Base-by-base conservation (phyloP, 2,329 filamentous ascomycete genomes). In the Hypocrella siamensis region DNA sequence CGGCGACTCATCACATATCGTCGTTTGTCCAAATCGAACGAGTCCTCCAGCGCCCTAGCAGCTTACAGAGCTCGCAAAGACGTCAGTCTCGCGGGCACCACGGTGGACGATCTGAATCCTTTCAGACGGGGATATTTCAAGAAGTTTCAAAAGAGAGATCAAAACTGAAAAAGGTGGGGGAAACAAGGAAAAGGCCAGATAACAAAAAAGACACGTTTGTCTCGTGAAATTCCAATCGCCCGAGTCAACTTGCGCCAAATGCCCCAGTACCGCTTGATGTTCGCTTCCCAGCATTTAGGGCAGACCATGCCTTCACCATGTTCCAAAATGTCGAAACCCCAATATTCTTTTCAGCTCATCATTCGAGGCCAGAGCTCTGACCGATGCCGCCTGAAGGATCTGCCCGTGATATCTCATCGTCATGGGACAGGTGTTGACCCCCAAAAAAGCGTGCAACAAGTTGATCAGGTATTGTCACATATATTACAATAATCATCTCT, bases 1-100 rank as follows among this genome's bases (percentile, higher is more conserved):
- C 71, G 90, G 37, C 70, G 84, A 41, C 63, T 98, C 22, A 79
- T 96, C 32, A 93, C 85, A 0, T 96, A 96, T 52, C 67, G 74
- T 28, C 70, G 85, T 32, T 58, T 81, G 15, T 64, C 69, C 1
- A 75, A 83, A 42, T 58, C 48, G 9, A 58, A 65, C 21, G 63
- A 81, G 6, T 63, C 66, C 31, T 38, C 44, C 9, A 46, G 49
- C 1, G 58, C 58, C 6, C 46, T 71, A 16, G 47, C 51, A 29
- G 42, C 46, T 26, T 57, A 56, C 31, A 35, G 40, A n/a, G 42
- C 38, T 14, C 46, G 46, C 14, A 46, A 51, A 40, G 41, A 39
- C 33, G 42, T 47, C 39, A 35, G 45, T 43, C 31, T 44, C 2
- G 46, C 43, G 3, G 69, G 69, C 14, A 61, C 54, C 33, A 67